Base-by-base conservation (phyloP, 129 eudicot species). In the Lactuca saligna region DNA sequence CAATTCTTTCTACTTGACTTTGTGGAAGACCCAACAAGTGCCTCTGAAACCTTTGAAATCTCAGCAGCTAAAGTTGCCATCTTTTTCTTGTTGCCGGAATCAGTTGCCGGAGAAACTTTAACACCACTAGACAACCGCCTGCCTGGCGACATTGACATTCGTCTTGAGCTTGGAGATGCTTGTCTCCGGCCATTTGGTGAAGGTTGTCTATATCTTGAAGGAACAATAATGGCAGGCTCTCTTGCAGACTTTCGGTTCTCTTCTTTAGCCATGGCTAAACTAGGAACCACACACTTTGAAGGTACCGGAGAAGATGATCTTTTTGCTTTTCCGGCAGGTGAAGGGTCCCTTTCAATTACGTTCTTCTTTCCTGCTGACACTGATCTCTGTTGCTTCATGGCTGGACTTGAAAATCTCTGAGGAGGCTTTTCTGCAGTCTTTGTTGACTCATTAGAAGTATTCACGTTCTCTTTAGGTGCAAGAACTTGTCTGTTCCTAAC, bases 181-280 rank as follows among this genome's bases (percentile, higher is more conserved):
- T 74, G 91, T 73, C 80, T 82, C 63, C 96, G 73, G 38, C 76
- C 88, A 32, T 79, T 88, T 0, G 98, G 96, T 5, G 98, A 92
- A 17, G 97, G 97, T 83, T 93, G 97, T 46, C 99, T 67, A 54
- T 93, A 93, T 68, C 99, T 87, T 10, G 99, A 93, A 32, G 99
- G 99, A 71, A 93, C 99, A 0, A 93, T 74, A 11, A 93, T 93
- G 2, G 97, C 88, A 0, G 92, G 79, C 71, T 93, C 99, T 79
- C 73, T 87, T n/a, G 88, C 76, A 17, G 79, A 41, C 84, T 80
- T 93, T 69, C 95, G 70, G 46, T 81, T 87, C 55, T 93, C 99
- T 38, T 89, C 99, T 80, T 87, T 89, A 14, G 99, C 99, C 12
- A 80, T 82, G n/a, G 66, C 93, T 55, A 93, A 74, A 74, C 99